Base-by-base conservation (phyloP, 129 eudicot genomes). In the Gnaphalium uliginosum region DNA sequence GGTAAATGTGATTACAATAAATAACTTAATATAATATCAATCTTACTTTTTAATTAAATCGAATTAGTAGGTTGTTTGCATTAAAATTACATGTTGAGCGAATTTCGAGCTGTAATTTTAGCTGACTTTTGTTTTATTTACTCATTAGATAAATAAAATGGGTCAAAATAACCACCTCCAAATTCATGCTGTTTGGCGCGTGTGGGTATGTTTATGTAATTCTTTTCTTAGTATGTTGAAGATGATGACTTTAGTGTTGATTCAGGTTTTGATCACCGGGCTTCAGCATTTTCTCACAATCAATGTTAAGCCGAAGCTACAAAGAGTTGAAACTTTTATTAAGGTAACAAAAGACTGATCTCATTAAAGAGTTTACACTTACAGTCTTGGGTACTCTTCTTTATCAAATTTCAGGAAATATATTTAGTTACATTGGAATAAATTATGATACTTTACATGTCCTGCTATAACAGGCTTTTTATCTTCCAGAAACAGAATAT, bases 401-500 rank as follows among this genome's bases (percentile, higher is more conserved):
- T 72, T 35, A 66, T 66, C 18, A 23, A 23, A 29, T 48, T 75
- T 69, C 10, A 17, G 27, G 29, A 64, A 56, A 81, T 71, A 76
- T 8, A 22, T 59, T 22, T 68, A 8, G 21, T 63, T 75, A 32
- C 17, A 61, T 71, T 13, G 68, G 41, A 68, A 62, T 61, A 32
- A 65, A 27, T 10, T 56, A 22, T 57, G 59, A 22, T 30, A 41
- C 24, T 66, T 58, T 81, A 9, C 46, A 11, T 26, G 51, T 60
- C 33, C 50, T 79, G 71, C 39, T 19, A 54, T 6, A 61, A 78
- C 92, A 94, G 98, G 98, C 98, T 4, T 94, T 86, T 77, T 94
- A 94, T 75, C 97, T 90, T 81, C 96, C 97, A 21, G 98, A 90
- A 88, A 94, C 96, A 22, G 98, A 94, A 79, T 90, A 83, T 81